Base-by-base conservation (phyloP, 2,329 filamentous ascomycete species). In the Microascus cirrosus region DNA sequence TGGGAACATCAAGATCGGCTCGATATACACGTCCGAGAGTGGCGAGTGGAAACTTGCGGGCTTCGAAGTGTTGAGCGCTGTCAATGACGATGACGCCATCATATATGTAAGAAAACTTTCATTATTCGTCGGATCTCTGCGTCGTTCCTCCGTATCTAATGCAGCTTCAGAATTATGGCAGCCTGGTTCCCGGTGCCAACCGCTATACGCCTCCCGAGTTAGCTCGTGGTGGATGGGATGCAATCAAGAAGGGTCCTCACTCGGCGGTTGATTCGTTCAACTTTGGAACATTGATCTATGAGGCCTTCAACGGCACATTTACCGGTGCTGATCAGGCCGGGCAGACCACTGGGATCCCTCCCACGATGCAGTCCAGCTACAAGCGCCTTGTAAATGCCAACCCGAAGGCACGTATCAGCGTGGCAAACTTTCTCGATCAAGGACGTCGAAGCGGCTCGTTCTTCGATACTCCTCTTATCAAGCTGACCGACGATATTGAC, bases 1-100 rank as follows among this genome's bases (percentile, higher is more conserved):
- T 66, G 94, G 92, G 54, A 90, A 84, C 65, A 77, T 99, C 56
- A 85, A 89, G 61, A 87, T 89, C 22, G 88, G 89, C 0, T 96
- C 93, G 0, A 80, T 99, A 62, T 99, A 92, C 71, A 94, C 90
- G 3, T 91, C 90, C 60, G 93, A 97, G 68, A 96, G 94, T 67
- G 94, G 94, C 59, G 94, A 99, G 73, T 99, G 94, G 94, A 97
- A 95, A 68, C 76, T 99, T 1, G 92, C 88, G 22, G 94, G 94
- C 0, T 95, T 99, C 64, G 94, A 99, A 63, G 82, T 96, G 5
- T 72, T 97, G 60, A 97, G 92, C 73, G 96, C 88, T 42, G 86
- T 97, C 74, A 97, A 96, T 66, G 94, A 97, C 59, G 92, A 97
- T 61, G 90, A 97, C 65, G 90, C 92, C 11, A 79, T 95, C 54